phyloP scores from a whole-genome alignment of 2,329 filamentous ascomycete species.

The Phaeosphaeria sp. region DNA sequence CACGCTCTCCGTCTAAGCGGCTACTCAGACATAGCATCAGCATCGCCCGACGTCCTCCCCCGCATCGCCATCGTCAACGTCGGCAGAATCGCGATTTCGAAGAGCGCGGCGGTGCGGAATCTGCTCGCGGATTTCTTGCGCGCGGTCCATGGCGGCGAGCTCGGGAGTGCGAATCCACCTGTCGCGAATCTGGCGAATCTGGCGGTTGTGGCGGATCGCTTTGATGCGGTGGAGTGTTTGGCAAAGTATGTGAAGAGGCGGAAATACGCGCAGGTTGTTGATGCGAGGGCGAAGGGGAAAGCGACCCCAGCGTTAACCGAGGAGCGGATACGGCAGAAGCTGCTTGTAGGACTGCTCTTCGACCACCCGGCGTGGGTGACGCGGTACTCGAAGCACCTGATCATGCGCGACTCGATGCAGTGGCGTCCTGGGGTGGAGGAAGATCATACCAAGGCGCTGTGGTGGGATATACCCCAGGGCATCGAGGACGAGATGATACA shows the following conservation, averaged over 20 bases:
- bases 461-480: conserved; percentile 75
- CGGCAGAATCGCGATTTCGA: conserved; percentile 72
- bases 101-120: conserved; percentile 64
- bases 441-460: conserved; percentile 58
- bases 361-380: conserved; percentile 68
- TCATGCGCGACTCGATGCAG: conserved; percentile 68
- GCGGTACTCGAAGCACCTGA: conserved; percentile 68
- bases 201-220: conserved; percentile 75
- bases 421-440: conserved; percentile 57
- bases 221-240: conserved; percentile 68
- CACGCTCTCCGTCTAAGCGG: conserved; percentile 55
- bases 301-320: conserved; percentile 57
- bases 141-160: conserved; percentile 67
- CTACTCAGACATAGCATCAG: conserved; percentile 58
- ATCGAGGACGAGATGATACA: conserved; percentile 74
- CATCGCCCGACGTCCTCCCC: conserved; percentile 63
- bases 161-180: conserved; percentile 52
- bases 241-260: conserved; percentile 60
- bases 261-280: conserved; percentile 51
- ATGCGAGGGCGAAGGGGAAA: conserved; percentile 54
- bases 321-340: conserved; percentile 72
- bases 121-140: conserved; percentile 72
- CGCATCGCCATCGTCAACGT: conserved; percentile 70
- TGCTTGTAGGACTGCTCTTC: conserved; percentile 70
- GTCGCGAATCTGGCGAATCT: conserved; percentile 71